phyloP scores from a whole-genome alignment of 371 early-diverging fungal species.

The Mycotypha africana region DNA sequence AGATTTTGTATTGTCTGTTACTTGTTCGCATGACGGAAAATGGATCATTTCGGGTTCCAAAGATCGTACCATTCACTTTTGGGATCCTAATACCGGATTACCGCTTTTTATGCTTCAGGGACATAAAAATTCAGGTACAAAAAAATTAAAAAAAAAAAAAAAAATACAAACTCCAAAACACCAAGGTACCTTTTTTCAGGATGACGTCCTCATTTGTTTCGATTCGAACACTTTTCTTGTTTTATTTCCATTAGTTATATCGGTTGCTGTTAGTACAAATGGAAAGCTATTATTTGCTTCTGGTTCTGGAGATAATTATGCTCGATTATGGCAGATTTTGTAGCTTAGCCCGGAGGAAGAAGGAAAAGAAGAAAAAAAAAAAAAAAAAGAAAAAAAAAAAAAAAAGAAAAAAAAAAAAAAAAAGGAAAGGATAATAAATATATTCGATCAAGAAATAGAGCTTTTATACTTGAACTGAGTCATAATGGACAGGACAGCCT shows the following conservation, averaged over 20 bases:
- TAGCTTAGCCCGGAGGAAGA: neutral
- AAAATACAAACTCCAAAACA: neutral
- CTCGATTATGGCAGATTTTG: constrained; percentile 77
- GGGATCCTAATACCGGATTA: constrained; percentile 77
- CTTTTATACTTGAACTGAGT: constrained; percentile 9
- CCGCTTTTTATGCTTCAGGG: constrained; percentile 93
- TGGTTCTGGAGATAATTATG: constrained; percentile 86
- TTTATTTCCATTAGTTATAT: neutral
- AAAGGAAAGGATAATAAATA: neutral
- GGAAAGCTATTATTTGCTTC: constrained; percentile 78
- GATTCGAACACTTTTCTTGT: constrained; percentile 14
- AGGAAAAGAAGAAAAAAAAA: neutral
- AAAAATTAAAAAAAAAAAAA: neutral
- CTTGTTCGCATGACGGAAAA: constrained; percentile 81
- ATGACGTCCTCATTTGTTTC: too few relatives aligned
- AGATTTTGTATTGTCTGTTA: constrained; percentile 96
- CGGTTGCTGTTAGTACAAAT: neutral
- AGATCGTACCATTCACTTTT: constrained; percentile 91
- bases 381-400: neutral
- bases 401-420: neutral
- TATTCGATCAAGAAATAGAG: too few relatives aligned
- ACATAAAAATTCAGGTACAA: constrained; percentile 88
- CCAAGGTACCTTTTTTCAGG: too few relatives aligned
- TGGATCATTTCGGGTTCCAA: constrained; percentile 94
- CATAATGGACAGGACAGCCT: constrained; percentile 30